Percentiles rank a stretch among this genome's conserved stretches.
Evolutionary conservation across 495 filamentous ascomycete genomes (phyloP).

Genomic region (Aspergillus coremiiformis): DNA sequence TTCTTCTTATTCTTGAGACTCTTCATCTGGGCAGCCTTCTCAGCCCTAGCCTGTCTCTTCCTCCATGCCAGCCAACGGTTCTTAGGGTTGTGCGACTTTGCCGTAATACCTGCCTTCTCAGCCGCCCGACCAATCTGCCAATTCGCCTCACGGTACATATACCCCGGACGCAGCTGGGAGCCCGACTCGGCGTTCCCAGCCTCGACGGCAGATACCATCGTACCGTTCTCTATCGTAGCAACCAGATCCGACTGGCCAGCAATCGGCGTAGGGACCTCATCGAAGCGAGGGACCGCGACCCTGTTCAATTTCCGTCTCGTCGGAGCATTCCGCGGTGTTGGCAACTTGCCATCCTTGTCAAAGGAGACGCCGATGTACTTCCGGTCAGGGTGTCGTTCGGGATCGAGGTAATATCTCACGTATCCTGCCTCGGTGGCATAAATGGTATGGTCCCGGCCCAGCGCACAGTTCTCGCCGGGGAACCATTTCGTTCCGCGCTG

Average conservation of each 20-base stretch:
- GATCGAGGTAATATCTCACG: slow-evolving; percentile 93
- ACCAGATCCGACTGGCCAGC: slow-evolving; percentile 32
- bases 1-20: slow-evolving; percentile 49
- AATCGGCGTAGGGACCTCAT: slow-evolving; percentile 13
- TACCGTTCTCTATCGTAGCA: slow-evolving; percentile 22
- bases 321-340: slow-evolving; percentile 59
- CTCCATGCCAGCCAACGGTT: slow-evolving; percentile 59
- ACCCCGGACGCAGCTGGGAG: slow-evolving; percentile 55
- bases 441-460: slow-evolving; percentile 97
- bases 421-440: slow-evolving; percentile 77
- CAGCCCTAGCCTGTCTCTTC: slow-evolving; percentile 46
- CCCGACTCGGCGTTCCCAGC: slow-evolving; percentile 31
- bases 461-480: slow-evolving; percentile 84
- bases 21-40: slow-evolving; percentile 50
- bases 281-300: slow-evolving; percentile 42
- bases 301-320: slow-evolving; percentile 63
- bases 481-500: slow-evolving; percentile 94
- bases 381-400: slow-evolving; percentile 64
- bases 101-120: slow-evolving; percentile 50
- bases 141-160: slow-evolving; percentile 78
- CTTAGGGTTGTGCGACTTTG: slow-evolving; percentile 43
- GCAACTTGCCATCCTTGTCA: slow-evolving; percentile 61
- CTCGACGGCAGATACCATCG: slow-evolving; percentile 27
- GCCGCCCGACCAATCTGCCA: slow-evolving; percentile 71
- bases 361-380: slow-evolving; percentile 91